Conservation (phyloP, 106 monocot species). For the Triglochin maritima region DNA sequence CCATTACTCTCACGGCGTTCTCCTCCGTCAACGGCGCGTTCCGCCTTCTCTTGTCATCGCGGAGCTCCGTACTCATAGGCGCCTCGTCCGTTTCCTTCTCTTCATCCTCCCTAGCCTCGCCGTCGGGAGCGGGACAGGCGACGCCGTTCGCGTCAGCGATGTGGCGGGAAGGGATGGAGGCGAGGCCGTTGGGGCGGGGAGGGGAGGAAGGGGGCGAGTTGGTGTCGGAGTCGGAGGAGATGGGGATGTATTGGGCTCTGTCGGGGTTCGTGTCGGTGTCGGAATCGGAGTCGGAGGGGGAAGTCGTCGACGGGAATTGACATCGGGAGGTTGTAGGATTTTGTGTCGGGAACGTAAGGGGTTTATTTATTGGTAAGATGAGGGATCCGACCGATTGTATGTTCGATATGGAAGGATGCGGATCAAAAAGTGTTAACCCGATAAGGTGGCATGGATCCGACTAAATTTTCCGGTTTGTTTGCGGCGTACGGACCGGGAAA, state of each 20-base stretch:
- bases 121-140: slow-evolving; percentile 35
- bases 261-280: slow-evolving; percentile 6
- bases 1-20: slow-evolving; percentile 39
- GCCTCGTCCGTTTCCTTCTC: slow-evolving; percentile 23
- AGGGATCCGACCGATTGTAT: neutral
- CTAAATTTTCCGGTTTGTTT: too few species aligned
- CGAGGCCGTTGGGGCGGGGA: neutral
- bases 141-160: slow-evolving; percentile 16
- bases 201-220: neutral
- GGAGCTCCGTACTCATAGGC: slow-evolving; percentile 29
- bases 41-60: slow-evolving; percentile 54
- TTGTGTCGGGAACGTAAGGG: neutral
- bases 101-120: slow-evolving; percentile 5
- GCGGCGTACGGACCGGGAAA: too few species aligned
- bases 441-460: too few species aligned
- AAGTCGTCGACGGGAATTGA: slow-evolving; percentile 15
- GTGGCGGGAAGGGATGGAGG: neutral
- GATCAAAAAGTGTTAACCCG: too few species aligned
- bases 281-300: slow-evolving; percentile 11
- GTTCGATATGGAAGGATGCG: too few species aligned
- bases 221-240: slow-evolving; percentile 22
- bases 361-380: neutral
- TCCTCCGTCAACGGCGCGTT: slow-evolving; percentile 43
- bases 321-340: neutral
- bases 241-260: slow-evolving; percentile 35